Evolutionary conservation across 148 eudicot species (phyloP).

Genomic region (Fagopyrum homotropicum): DNA sequence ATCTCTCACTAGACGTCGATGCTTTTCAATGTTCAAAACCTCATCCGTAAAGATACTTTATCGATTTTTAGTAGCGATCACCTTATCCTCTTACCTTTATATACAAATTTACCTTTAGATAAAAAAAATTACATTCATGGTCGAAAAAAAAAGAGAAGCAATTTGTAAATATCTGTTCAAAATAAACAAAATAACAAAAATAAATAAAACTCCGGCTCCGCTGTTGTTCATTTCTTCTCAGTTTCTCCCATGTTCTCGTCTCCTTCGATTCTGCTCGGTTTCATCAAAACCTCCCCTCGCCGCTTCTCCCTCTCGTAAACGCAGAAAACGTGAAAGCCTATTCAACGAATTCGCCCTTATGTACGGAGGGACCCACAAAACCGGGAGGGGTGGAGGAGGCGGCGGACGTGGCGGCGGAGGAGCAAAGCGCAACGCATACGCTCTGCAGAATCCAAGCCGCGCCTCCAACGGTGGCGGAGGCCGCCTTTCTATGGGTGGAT

Average conservation of each 20-base stretch:
- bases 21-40: too few species aligned
- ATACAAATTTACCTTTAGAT: too few species aligned
- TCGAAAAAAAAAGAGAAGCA: not conserved
- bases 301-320: not conserved
- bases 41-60: too few species aligned
- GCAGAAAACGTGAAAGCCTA: not conserved
- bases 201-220: not conserved
- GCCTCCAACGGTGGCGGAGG: conserved; percentile 32
- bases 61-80: too few species aligned
- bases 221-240: not conserved
- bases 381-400: conserved; percentile 50
- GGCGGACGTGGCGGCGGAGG: conserved; percentile 23
- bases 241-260: conserved; percentile 6
- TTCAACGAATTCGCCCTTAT: conserved; percentile 16
- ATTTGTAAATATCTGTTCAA: not conserved
- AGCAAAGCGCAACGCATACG: conserved; percentile 43
- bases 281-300: not conserved
- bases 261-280: conserved; percentile 9
- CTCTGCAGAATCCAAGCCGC: conserved; percentile 41
- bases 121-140: not conserved
- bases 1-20: too few species aligned
- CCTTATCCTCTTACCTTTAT: too few species aligned
- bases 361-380: conserved; percentile 63
- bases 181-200: not conserved
- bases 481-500: conserved; percentile 37